A percentile compares a stretch with the other conserved stretches of the same genome.
phyloP scores from a whole-genome alignment of 192 early-diverging fungal species.

The Radiomyces spectabilis region DNA sequence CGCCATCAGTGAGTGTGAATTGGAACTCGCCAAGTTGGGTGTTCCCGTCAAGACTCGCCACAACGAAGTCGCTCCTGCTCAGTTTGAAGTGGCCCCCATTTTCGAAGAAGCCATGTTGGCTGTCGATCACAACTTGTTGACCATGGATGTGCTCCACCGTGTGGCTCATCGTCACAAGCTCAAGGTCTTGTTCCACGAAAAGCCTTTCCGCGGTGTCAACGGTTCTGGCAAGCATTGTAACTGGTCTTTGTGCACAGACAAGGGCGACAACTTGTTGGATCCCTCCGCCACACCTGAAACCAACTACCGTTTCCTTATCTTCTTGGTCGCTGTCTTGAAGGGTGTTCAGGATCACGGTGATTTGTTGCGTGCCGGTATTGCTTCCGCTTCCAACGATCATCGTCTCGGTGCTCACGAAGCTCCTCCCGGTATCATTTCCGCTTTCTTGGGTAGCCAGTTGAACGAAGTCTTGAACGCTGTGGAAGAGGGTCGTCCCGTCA shows the following conservation, averaged over 20 bases:
- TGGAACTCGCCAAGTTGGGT: slow-evolving; percentile 90
- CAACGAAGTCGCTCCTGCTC: slow-evolving; percentile 98
- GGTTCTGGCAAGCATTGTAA: slow-evolving; percentile 99
- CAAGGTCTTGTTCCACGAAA: slow-evolving; percentile 98
- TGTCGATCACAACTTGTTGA: slow-evolving; percentile 97
- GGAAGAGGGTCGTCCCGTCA: slow-evolving; percentile 80
- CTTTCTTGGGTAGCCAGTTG: slow-evolving; percentile 96
- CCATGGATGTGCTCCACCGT: slow-evolving; percentile 96
- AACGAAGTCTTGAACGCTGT: slow-evolving; percentile 91
- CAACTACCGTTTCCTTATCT: slow-evolving; percentile 97
- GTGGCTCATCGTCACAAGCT: slow-evolving; percentile 97
- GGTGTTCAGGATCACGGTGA: slow-evolving; percentile 89
- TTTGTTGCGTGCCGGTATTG: slow-evolving; percentile 90
- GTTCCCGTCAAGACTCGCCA: slow-evolving; percentile 98
- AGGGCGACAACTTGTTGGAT: slow-evolving; percentile 95
- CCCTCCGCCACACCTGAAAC: slow-evolving; percentile 94
- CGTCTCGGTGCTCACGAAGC: slow-evolving; percentile 98
- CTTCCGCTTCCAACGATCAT: slow-evolving; percentile 95
- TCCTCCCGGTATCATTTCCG: slow-evolving; percentile 95
- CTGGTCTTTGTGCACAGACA: slow-evolving; percentile 93
- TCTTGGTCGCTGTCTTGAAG: slow-evolving; percentile 87
- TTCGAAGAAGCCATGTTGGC: slow-evolving; percentile 95
- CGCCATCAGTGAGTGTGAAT: slow-evolving; percentile 87
- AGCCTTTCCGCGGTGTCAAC: slow-evolving; percentile 98
- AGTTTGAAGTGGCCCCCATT: slow-evolving; percentile 98